Base-by-base conservation (phyloP, 768 basidiomycete species). In the Calocera viscosa region DNA sequence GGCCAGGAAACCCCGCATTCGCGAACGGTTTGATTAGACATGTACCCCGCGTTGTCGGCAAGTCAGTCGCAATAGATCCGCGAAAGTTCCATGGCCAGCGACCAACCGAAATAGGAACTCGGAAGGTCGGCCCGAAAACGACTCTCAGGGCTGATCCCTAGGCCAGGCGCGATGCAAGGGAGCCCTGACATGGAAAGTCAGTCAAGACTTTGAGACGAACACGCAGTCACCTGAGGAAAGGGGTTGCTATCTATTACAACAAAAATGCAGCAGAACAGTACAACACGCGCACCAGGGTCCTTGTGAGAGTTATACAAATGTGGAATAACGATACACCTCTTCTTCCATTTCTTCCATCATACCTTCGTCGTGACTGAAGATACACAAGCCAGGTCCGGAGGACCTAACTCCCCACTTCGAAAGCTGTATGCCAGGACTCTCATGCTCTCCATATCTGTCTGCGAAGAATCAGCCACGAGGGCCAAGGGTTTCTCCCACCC, bases 401-500 rank as follows among this genome's bases (percentile, higher is more conserved):
- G 43, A 19, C 43, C 43, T 7, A 47, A 8, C 5, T 3, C 43
- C 19, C 53, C 53, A 32, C 30, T 60, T 32, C 53, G 24, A 60
- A 60, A 60, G 14, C 53, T 26, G 10, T 60, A 10, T 5, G 53
- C 53, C 53, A 60, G 30, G 16, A 32, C 53, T 10, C 30, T 16
- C 53, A 60, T 32, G 26, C 7, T 32, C 26, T 60, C 53, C 53
- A 60, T 8, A 30, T 60, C 53, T 32, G 53, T 60, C 26, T 60
- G 53, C 8, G 53, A 60, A 28, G 53, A 60, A 30, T 60, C 53
- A 30, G 53, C 53, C 7, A 60, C 26, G 10, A 60, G 26, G 10
- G 53, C 14, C 53, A 60, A 32, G 26, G 53, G 53, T 32, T 60
- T 14, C 53, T 60, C 53, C 53, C 53, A 60, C 19, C 53, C 53